These are phyloP conservation scores for Raffaelea albimanens DNA, from an alignment of 2,329 filamentous ascomycete genomes.

Conservation along the genomic window DNA sequence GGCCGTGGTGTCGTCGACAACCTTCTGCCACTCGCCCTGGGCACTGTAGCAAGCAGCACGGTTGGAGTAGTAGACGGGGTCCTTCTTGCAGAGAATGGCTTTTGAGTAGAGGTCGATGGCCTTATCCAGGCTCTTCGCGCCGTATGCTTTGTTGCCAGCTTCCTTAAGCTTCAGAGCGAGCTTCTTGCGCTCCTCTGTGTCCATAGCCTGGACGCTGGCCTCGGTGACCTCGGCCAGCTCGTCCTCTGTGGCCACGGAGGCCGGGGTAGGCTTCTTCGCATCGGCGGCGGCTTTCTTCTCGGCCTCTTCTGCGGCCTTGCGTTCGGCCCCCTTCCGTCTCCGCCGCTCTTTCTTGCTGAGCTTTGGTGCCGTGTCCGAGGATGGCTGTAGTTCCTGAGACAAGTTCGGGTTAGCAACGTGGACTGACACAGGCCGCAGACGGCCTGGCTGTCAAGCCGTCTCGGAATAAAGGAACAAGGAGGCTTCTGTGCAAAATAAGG, in stretches of 20 bases:
- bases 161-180: slow-evolving; percentile 90
- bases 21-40: slow-evolving; percentile 85
- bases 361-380: slow-evolving; percentile 42
- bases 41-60: slow-evolving; percentile 96
- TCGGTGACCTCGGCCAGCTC: slow-evolving; percentile 62
- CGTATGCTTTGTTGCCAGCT: slow-evolving; percentile 92
- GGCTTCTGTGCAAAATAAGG: slow-evolving; percentile 1
- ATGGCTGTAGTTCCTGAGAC: neutral
- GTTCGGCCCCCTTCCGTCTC: slow-evolving; percentile 73
- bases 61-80: slow-evolving; percentile 98
- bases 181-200: slow-evolving; percentile 64
- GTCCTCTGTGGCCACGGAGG: slow-evolving; percentile 42
- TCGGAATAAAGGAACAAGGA: too few relatives aligned
- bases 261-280: slow-evolving; percentile 31
- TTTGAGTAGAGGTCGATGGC: slow-evolving; percentile 94
- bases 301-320: slow-evolving; percentile 40
- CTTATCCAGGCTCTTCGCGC: slow-evolving; percentile 83
- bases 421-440: too few relatives aligned
- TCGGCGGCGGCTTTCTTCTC: slow-evolving; percentile 34
- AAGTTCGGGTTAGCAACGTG: too few relatives aligned
- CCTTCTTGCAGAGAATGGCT: slow-evolving; percentile 92
- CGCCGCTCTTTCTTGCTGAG: slow-evolving; percentile 82
- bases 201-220: slow-evolving; percentile 40
- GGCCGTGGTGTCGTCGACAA: slow-evolving; percentile 92
- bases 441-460: too few relatives aligned